These are phyloP conservation scores for Xylaria bambusicola DNA, from an alignment of 495 filamentous ascomycete species.

Conservation along the genomic window DNA sequence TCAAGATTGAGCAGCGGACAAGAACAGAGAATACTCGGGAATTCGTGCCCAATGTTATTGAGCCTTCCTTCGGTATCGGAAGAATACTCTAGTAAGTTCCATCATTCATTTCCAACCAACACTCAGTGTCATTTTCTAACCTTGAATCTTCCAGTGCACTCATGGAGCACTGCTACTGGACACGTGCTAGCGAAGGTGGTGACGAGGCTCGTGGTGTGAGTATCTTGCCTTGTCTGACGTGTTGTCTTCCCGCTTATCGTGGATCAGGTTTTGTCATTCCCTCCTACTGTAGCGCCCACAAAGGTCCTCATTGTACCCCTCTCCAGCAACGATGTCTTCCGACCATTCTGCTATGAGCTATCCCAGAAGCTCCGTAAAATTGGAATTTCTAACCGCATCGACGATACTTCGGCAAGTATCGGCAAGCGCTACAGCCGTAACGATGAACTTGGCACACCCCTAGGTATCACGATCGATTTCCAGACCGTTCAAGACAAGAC, in stretches of 20 bases:
- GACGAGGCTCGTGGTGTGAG: slow-evolving; percentile 70
- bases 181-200: slow-evolving; percentile 61
- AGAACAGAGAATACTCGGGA: slow-evolving; percentile 57
- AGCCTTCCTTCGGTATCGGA: slow-evolving; percentile 77
- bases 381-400: slow-evolving; percentile 65
- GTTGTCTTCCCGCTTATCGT: slow-evolving; percentile 18
- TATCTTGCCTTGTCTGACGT: background rate
- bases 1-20: slow-evolving; percentile 58
- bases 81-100: slow-evolving; percentile 58
- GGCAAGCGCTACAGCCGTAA: slow-evolving; percentile 75
- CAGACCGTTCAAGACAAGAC: slow-evolving; percentile 71
- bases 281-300: slow-evolving; percentile 69
- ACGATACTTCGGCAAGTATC: slow-evolving; percentile 68
- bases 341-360: slow-evolving; percentile 56
- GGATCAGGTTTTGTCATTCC: slow-evolving; percentile 69
- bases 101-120: background rate
- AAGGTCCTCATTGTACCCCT: slow-evolving; percentile 78
- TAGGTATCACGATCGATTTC: slow-evolving; percentile 74
- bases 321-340: slow-evolving; percentile 62
- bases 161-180: slow-evolving; percentile 68
- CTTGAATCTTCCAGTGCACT: slow-evolving; percentile 35
- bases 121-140: background rate
- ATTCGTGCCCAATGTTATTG: slow-evolving; percentile 82
- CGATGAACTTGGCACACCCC: slow-evolving; percentile 72
- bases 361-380: slow-evolving; percentile 59